Conservation (phyloP, 2,329 filamentous ascomycete genomes). For the Ophiostoma australiae region DNA sequence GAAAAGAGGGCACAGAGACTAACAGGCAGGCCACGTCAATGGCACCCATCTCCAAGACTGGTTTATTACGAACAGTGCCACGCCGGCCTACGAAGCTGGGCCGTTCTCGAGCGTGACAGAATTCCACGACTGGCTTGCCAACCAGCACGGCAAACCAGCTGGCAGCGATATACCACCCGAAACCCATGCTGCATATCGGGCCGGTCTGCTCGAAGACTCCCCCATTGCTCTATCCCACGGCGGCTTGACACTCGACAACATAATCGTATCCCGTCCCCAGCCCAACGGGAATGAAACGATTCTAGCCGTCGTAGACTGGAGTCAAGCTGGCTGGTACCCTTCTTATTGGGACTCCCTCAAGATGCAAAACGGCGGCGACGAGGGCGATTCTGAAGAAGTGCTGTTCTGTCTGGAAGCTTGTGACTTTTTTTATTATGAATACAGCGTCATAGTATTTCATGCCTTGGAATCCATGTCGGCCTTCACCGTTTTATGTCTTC, state of each 20-base stretch:
- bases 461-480: background rate
- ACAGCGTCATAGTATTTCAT: background rate
- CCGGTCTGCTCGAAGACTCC: background rate
- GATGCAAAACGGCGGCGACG: too few species aligned
- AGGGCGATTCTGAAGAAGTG: background rate
- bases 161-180: too few species aligned
- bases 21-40: slow-evolving; percentile 20
- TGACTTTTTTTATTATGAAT: background rate
- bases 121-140: slow-evolving; percentile 32
- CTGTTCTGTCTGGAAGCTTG: background rate
- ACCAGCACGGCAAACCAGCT: background rate
- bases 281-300: slow-evolving; percentile 17
- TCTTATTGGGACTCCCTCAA: slow-evolving; percentile 37
- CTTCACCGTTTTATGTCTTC: too few species aligned
- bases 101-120: slow-evolving; percentile 29
- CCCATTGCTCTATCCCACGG: slow-evolving; percentile 16
- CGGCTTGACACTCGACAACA: background rate
- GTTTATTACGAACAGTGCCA: slow-evolving; percentile 26
- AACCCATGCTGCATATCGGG: background rate
- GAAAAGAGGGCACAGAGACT: background rate
- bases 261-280: background rate
- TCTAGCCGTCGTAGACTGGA: slow-evolving; percentile 35
- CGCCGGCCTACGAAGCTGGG: slow-evolving; percentile 25
- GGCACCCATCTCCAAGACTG: slow-evolving; percentile 26
- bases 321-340: slow-evolving; percentile 36